Conservation (phyloP, 495 filamentous ascomycete genomes). For the Cercophora samala region DNA sequence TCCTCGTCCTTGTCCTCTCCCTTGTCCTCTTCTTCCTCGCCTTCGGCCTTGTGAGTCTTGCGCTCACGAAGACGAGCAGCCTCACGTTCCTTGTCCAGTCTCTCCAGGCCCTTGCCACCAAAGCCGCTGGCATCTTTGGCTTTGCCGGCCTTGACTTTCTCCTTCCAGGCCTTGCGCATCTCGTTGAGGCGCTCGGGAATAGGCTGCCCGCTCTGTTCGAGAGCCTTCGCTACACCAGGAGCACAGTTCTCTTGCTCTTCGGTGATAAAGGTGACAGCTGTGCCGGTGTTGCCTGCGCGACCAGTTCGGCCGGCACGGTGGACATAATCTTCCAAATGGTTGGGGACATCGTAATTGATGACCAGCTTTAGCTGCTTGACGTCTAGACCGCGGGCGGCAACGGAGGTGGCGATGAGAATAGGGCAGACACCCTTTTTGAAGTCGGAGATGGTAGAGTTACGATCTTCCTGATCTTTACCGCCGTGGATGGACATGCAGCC, state of each 20-base stretch:
- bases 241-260: constrained; percentile 88
- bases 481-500: constrained; percentile 96
- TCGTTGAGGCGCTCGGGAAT: constrained; percentile 65
- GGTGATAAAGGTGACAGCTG: constrained; percentile 91
- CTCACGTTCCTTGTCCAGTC: constrained; percentile 85
- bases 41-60: constrained; percentile 84
- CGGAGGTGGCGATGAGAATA: constrained; percentile 89
- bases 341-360: constrained; percentile 94
- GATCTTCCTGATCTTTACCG: constrained; percentile 91
- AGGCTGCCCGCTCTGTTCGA: constrained; percentile 83
- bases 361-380: constrained; percentile 96
- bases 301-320: constrained; percentile 94
- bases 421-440: constrained; percentile 92
- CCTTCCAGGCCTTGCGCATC: constrained; percentile 65
- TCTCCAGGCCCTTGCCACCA: constrained; percentile 90
- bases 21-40: constrained; percentile 81
- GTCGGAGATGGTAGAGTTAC: constrained; percentile 89
- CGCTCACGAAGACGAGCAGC: constrained; percentile 78
- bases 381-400: constrained; percentile 92
- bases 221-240: constrained; percentile 83
- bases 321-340: constrained; percentile 97
- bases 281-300: constrained; percentile 90
- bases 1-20: constrained; percentile 64
- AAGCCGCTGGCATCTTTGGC: constrained; percentile 87
- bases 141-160: constrained; percentile 90